Conservation (phyloP, 305 asterid genomes). For the Fraxinus greggii region DNA sequence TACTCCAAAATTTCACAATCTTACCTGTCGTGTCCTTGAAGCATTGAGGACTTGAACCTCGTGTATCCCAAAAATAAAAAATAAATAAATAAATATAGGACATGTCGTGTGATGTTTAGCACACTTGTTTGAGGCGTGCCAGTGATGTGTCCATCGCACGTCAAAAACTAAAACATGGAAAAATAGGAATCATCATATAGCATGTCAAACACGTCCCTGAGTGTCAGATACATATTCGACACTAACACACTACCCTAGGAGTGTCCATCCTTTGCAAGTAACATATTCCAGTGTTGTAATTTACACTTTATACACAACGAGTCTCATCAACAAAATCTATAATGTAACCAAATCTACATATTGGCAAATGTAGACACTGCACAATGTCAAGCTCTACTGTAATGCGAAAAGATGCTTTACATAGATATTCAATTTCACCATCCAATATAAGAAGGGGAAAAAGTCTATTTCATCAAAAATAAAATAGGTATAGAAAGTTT, state of each 20-base stretch:
- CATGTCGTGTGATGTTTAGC: neutral
- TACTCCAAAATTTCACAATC: neutral
- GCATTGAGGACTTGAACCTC: neutral
- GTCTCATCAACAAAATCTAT: neutral
- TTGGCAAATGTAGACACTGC: neutral
- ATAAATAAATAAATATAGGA: neutral
- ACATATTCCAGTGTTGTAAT: neutral
- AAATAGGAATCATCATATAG: neutral
- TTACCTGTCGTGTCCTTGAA: neutral
- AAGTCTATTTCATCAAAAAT: neutral
- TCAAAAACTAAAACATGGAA: neutral
- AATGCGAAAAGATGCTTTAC: neutral
- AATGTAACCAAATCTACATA: neutral
- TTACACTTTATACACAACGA: neutral
- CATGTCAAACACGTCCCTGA: neutral
- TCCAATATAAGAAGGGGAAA: neutral
- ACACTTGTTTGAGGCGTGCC: neutral
- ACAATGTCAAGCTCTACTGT: neutral
- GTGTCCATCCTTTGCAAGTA: neutral
- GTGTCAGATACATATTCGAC: neutral
- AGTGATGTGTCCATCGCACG: neutral
- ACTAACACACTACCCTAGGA: neutral
- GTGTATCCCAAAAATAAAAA: neutral
- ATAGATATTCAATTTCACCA: neutral
- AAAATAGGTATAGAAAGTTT: neutral